Percentiles rank a stretch among this genome's conserved stretches.
These are phyloP conservation scores for Dendrocalamus latiflorus DNA, from an alignment of 202 grass and related monocot species.

Conservation along the genomic window DNA sequence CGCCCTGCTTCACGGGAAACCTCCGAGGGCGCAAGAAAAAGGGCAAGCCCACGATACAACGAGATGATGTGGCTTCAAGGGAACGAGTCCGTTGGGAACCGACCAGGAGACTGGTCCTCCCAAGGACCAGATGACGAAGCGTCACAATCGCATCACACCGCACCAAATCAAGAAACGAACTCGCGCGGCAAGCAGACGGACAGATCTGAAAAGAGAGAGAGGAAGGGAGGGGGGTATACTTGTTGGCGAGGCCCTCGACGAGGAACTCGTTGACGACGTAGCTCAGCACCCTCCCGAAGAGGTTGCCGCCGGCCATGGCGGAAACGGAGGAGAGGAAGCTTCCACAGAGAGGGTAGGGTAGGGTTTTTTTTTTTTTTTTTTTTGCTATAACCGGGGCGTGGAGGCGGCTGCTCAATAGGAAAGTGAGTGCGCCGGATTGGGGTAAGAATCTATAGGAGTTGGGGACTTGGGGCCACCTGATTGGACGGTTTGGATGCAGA, in stretches of 20 bases:
- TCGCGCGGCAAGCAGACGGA: background rate
- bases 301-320: conserved; percentile 74
- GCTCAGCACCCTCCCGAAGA: conserved; percentile 52
- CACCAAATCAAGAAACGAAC: background rate
- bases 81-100: conserved; percentile 64
- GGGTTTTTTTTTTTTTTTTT: too few relatives aligned
- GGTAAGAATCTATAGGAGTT: background rate
- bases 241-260: conserved; percentile 89
- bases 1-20: conserved; percentile 14
- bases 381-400: too few relatives aligned
- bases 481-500: background rate
- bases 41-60: too few relatives aligned
- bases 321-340: conserved; percentile 9
- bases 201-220: background rate
- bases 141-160: background rate
- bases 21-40: conserved; percentile 18
- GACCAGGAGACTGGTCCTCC: conserved; percentile 29
- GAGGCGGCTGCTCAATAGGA: conserved; percentile 1
- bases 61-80: conserved; percentile 58
- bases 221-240: conserved; percentile 15
- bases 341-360: too few relatives aligned
- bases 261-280: conserved; percentile 76
- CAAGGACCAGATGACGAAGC: conserved; percentile 90
- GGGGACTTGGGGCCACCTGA: background rate
- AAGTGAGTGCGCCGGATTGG: too few relatives aligned